Percentiles rank a stretch among this genome's conserved stretches.
Conservation (phyloP, 1,284 basidiomycete species). For the Trametes versicolor region DNA sequence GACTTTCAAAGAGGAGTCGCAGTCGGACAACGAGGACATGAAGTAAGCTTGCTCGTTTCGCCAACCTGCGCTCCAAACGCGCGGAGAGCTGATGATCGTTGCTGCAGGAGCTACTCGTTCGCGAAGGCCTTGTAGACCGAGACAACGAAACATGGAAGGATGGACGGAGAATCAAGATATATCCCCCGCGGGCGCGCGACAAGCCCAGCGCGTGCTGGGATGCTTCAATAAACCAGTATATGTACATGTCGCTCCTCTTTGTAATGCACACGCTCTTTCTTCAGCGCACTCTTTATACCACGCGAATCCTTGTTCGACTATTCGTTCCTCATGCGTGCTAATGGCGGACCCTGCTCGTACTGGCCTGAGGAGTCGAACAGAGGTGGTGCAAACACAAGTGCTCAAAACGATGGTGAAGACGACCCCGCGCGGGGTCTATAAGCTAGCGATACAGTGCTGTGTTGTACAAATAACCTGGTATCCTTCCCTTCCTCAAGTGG, state of each 20-base stretch:
- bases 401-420: neutral
- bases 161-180: no score
- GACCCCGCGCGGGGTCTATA: conserved; percentile 13
- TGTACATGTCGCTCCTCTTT: conserved; percentile 6
- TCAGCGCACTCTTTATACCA: neutral
- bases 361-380: no score
- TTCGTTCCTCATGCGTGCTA: neutral
- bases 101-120: conserved; percentile 3
- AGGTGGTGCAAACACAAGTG: no score
- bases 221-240: neutral
- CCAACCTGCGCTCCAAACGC: no score
- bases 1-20: neutral
- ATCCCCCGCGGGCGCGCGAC: neutral
- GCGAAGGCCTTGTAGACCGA: conserved; percentile 11
- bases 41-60: conserved; percentile 11
- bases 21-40: conserved; percentile 14
- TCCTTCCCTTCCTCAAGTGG: neutral
- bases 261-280: conserved; percentile 7
- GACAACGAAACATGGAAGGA: neutral
- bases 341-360: neutral
- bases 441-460: conserved; percentile 32
- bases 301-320: neutral
- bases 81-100: neutral
- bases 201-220: neutral
- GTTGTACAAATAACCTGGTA: conserved; percentile 26